Conservation (phyloP, 371 early-diverging fungal genomes). For the Smittium mucronatum region DNA sequence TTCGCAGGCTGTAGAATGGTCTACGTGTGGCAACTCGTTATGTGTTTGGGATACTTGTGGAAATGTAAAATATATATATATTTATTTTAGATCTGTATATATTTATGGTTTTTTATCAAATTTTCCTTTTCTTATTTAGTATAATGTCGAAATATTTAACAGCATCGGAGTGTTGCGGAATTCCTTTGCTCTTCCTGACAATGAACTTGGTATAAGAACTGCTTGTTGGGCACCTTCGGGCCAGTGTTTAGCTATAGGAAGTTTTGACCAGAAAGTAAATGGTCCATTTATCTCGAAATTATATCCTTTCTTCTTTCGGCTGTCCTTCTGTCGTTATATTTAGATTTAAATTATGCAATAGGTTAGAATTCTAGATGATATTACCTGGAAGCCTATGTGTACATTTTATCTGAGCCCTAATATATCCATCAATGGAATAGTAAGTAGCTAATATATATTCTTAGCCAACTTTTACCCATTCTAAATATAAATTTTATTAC, state of each 20-base stretch:
- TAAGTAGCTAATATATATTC: neutral
- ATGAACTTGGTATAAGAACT: constrained; percentile 55
- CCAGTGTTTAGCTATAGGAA: constrained; percentile 62
- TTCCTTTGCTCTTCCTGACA: constrained; percentile 40
- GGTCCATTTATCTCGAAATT: too few relatives aligned
- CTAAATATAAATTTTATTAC: too few relatives aligned
- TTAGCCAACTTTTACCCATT: neutral
- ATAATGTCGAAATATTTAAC: constrained; percentile 13
- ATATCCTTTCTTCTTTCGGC: too few relatives aligned
- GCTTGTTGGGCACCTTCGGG: constrained; percentile 59
- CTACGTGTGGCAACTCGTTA: constrained; percentile 65
- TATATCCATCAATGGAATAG: neutral
- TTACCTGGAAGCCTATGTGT: constrained; percentile 38
- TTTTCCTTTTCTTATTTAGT: neutral
- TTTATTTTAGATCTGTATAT: neutral
- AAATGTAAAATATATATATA: constrained; percentile 33
- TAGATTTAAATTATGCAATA: neutral
- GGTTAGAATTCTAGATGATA: constrained; percentile 29
- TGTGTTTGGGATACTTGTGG: constrained; percentile 52
- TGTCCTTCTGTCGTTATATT: too few relatives aligned
- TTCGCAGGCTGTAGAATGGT: constrained; percentile 57
- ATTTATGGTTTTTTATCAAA: neutral
- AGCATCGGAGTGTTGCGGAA: constrained; percentile 38
- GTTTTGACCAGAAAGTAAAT: constrained; percentile 57
- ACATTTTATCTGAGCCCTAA: constrained; percentile 31